Evolutionary conservation across 108 stramenopile genomes (phyloP), one percentile per base, ranked within the genome.

Genomic region (Nitzschia sp.): DNA sequence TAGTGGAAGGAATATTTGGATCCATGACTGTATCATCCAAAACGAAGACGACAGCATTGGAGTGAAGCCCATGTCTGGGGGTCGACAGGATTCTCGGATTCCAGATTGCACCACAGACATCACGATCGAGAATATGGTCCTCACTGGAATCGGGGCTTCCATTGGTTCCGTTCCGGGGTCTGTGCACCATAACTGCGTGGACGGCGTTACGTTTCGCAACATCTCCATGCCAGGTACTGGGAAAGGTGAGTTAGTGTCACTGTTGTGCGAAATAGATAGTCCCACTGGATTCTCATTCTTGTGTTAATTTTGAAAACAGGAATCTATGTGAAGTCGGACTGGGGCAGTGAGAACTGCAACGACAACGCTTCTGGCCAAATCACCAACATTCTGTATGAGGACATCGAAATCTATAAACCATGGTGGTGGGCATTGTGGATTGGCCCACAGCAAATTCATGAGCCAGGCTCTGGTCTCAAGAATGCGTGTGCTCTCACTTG

Each of bases 401-500:
- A 82, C 51, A 48, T 82, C 51, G 20, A 59, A 61, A 78, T 82
- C 42, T 69, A 60, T 19, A 22, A 66, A 20, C 81, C 81, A 51
- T 64, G 66, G 26, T 77, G 76, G 77, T 82, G 65, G 66, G 37
- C 77, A 17, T 72, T 82, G n/a, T 82, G 81, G 81, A 78, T 82
- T 59, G 81, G 81, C 7, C 81, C 81, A 15, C 76, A 77, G 44
- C 81, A 82, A 57, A 77, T 78, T 56, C 71, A 77, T 17, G 67
- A 75, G 39, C 72, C 73, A 29, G 22, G 39, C 29, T 22, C 41
- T 12, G 17, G 17, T 15, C 51, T 66, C 10, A 65, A 60, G 29
- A 44, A 29, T 21, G 48, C 42, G 7, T 71, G 73, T 55, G 68
- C 52, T 11, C 59, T 75, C 38, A 53, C 56, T 20, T 75, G 68